Conservation (phyloP, 768 basidiomycete genomes). For the Tulasnella sp. region DNA sequence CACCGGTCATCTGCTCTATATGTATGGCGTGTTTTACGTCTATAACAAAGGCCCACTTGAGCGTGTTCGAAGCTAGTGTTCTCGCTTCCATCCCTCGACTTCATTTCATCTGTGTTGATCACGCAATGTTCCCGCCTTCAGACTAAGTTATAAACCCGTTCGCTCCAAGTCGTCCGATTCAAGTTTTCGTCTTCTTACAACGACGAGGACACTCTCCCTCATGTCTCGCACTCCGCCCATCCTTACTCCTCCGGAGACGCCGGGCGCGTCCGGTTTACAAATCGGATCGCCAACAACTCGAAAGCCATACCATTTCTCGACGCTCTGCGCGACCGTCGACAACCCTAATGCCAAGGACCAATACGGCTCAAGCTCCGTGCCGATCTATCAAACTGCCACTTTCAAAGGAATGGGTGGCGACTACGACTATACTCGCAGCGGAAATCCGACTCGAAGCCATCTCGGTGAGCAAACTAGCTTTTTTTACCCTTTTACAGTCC, state of each 20-base stretch:
- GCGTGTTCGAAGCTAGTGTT: not conserved
- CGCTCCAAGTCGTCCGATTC: not conserved
- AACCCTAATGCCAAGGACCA: conserved; percentile 91
- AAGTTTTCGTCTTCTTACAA: not conserved
- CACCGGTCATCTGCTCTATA: not conserved
- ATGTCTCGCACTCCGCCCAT: conserved; percentile 6
- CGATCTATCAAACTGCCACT: conserved; percentile 96
- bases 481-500: not conserved
- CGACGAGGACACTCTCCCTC: not conserved
- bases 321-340: conserved; percentile 84
- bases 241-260: conserved; percentile 19
- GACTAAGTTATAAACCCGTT: not conserved
- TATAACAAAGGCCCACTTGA: not conserved
- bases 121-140: conserved; percentile 1
- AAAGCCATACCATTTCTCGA: conserved; percentile 75
- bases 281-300: not conserved
- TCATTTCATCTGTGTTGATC: not conserved
- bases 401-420: conserved; percentile 89
- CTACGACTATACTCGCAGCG: conserved; percentile 92
- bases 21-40: not conserved
- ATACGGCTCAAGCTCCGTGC: conserved; percentile 86
- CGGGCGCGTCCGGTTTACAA: conserved; percentile 3
- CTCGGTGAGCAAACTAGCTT: conserved; percentile 54
- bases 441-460: conserved; percentile 93
- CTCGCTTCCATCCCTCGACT: not conserved